Conservation (phyloP, 176 grass and related monocot genomes). For the Sorghum bicolor region Sorghum_bicolor_NCBIv3 NC_012873.2:8270001-8270500, state of each 20-base stretch:
- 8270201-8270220: constrained; percentile 51
- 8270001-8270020: constrained; percentile 71
- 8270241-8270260: constrained; percentile 50
- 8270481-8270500: constrained; percentile 83
- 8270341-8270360: constrained; percentile 56
- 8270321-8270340: constrained; percentile 51
- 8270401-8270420: constrained; percentile 9
- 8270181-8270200: constrained; percentile 61
- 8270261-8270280: constrained; percentile 42
- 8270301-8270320: constrained; percentile 34
- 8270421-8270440: constrained; percentile 36
- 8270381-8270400: background rate
- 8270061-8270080: constrained; percentile 53
- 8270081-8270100: constrained; percentile 56
- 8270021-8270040: constrained; percentile 62
- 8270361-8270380: constrained; percentile 54
- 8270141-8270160: constrained; percentile 50
- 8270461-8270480: constrained; percentile 61
- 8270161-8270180: constrained; percentile 47
- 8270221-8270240: constrained; percentile 60
- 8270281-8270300: constrained; percentile 25
- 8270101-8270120: constrained; percentile 77
- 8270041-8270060: constrained; percentile 60
- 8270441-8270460: constrained; percentile 48
- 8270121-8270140: constrained; percentile 50